Evolutionary conservation across 805 yeast species (phyloP).

Genomic region (Komagataella phaffii): DNA sequence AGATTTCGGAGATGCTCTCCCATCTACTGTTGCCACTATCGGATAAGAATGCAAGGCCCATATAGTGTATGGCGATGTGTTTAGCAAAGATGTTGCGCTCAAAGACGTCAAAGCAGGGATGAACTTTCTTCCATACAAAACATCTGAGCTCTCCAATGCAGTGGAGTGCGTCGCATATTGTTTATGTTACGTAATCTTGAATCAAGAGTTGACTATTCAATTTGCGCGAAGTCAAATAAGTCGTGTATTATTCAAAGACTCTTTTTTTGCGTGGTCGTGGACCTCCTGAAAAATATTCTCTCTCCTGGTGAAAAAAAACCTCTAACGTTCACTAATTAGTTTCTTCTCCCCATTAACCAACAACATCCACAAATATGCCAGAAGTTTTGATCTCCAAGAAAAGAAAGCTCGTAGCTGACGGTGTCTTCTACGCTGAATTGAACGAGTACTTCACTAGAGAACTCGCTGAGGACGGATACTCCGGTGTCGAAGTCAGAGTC

Average conservation of each 20-base stretch:
- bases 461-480: conserved; percentile 99
- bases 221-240: too few species aligned
- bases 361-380: conserved; percentile 8
- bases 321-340: not conserved
- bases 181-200: too few species aligned
- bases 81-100: too few species aligned
- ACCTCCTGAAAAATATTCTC: not conserved
- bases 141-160: too few species aligned
- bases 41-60: too few species aligned
- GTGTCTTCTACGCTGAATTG: conserved; percentile 99
- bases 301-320: not conserved
- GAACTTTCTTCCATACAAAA: too few species aligned
- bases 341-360: conserved; percentile 1
- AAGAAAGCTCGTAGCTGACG: conserved; percentile 99
- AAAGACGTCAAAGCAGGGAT: too few species aligned
- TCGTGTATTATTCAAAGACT: not conserved
- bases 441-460: conserved; percentile 99
- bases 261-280: not conserved
- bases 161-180: too few species aligned
- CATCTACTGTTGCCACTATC: too few species aligned
- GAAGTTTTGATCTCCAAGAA: conserved; percentile 71
- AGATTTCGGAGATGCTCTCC: too few species aligned
- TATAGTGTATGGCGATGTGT: too few species aligned
- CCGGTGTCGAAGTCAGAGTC: conserved; percentile 99
- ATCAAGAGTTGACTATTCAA: too few species aligned